phyloP scores from a whole-genome alignment of 2,329 filamentous ascomycete species.

The Alternaria triticina region DNA sequence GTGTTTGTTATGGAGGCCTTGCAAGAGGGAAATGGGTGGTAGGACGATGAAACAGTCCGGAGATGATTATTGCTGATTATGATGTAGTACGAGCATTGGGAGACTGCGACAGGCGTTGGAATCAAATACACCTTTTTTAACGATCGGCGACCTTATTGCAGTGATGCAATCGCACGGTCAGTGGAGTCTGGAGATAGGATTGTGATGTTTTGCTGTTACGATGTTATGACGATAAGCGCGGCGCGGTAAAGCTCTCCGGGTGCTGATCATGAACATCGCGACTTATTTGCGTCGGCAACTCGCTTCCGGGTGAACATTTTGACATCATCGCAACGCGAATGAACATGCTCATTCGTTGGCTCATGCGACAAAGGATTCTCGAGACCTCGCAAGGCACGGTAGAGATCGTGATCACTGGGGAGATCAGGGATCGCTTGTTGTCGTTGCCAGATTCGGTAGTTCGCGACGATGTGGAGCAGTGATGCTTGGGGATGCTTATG shows the following conservation, averaged over 20 bases:
- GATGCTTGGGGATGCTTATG: background rate
- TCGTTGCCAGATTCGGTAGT: background rate
- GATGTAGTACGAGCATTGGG: background rate
- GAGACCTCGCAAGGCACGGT: accelerated
- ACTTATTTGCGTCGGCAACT: background rate
- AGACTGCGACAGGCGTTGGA: background rate
- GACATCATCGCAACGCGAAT: background rate
- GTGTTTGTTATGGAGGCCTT: too few relatives aligned
- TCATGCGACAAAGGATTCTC: background rate
- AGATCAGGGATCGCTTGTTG: background rate
- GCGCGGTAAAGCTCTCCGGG: background rate
- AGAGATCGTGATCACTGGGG: background rate
- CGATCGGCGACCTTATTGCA: background rate
- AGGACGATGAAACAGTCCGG: too few relatives aligned
- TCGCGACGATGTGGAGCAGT: background rate
- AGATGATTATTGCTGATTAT: too few relatives aligned
- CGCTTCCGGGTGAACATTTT: background rate
- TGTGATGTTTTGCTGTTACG: background rate
- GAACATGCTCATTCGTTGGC: background rate
- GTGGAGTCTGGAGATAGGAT: background rate
- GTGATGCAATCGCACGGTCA: background rate
- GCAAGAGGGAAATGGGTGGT: too few relatives aligned
- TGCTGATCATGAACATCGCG: background rate
- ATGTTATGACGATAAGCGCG: background rate
- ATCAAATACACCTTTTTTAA: background rate